These are phyloP conservation scores for Pythium periplocum DNA, from an alignment of 352 stramenopile species.

Conservation along the genomic window DNA sequence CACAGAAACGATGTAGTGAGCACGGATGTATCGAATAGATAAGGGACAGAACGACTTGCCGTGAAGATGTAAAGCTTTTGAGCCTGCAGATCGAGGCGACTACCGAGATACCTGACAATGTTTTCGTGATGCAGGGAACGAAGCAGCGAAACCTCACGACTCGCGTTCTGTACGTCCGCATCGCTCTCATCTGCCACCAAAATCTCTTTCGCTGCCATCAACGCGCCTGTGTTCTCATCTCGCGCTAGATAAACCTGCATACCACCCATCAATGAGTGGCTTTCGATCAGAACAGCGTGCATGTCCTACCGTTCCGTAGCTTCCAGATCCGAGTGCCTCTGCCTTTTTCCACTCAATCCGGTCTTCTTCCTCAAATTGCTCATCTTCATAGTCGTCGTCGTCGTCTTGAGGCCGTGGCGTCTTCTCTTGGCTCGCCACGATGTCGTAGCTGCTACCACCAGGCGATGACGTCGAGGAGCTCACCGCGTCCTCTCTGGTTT, in stretches of 20 bases:
- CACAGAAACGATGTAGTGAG: too few relatives aligned
- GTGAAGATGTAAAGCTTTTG: conserved; percentile 80
- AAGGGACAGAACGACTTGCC: background rate
- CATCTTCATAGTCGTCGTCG: conserved; percentile 30
- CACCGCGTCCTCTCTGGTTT: too few relatives aligned
- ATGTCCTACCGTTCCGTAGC: conserved; percentile 48
- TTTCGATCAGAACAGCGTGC: background rate
- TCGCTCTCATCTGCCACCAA: conserved; percentile 20
- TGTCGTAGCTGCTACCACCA: too few relatives aligned
- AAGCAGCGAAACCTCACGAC: conserved; percentile 81
- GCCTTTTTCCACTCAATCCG: conserved; percentile 54
- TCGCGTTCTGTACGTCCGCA: conserved; percentile 23
- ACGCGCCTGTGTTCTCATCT: conserved; percentile 73
- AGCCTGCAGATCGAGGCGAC: conserved; percentile 48
- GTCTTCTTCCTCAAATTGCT: conserved; percentile 40
- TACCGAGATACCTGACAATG: conserved; percentile 87
- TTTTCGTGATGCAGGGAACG: conserved; percentile 81
- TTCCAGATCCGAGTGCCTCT: conserved; percentile 50
- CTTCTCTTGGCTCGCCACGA: too few relatives aligned
- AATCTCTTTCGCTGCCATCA: conserved; percentile 64
- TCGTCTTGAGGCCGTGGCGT: too few relatives aligned
- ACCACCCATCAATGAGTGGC: background rate
- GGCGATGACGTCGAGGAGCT: too few relatives aligned
- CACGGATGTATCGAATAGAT: too few relatives aligned
- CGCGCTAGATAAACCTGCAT: conserved; percentile 79